Evolutionary conservation across 2,329 filamentous ascomycete genomes (phyloP), one percentile per base, ranked within the genome.

Genomic region (Talaromyces sp.): DNA sequence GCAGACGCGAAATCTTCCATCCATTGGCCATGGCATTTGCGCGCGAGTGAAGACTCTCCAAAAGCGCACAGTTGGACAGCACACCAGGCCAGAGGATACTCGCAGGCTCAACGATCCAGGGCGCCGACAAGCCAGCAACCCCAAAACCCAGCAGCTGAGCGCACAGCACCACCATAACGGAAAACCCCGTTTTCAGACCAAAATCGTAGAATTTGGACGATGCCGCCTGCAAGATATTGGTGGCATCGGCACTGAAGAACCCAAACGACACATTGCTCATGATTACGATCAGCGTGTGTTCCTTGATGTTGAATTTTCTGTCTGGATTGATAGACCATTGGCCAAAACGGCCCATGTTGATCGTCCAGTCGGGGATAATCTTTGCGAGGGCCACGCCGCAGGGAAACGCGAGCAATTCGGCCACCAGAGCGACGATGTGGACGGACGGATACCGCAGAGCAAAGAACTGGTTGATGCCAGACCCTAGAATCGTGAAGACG

Each of bases 201-300:
- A 79, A 78, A 52, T 76, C 73, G 61, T 81, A 80, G 60, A 80
- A 76, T 2, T 65, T 63, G 62, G 61, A 50, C 52, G 67, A 72
- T 5, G 77, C 70, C 1, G 78, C 78, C 63, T 81, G 76, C 57
- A 81, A 76, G 42, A 81, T 75, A 56, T 78, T 79, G n/a, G 79
- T 81, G 0, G 78, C 69, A 55, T 80, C 78, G 8, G 79, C 78
- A 10, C 74, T 76, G 18, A 76, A 76, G 60, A 77, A 80, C 0
- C 79, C 78, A 62, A 82, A 81, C 5, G 78, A 78, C 18, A 81
- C 78, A 62, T 82, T 82, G 64, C 75, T 77, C 78, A 81, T 81
- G 64, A 81, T 77, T 30, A 77, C 78, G 23, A 80, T 73, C 18
- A 81, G 65, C 1, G 77, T 73, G 56, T 81, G 79, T 53, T 81